A percentile compares a stretch with the other conserved stretches of the same genome.
Evolutionary conservation across 2,329 filamentous ascomycete species (phyloP).

Genomic region (Fusarium albosuccineum): DNA sequence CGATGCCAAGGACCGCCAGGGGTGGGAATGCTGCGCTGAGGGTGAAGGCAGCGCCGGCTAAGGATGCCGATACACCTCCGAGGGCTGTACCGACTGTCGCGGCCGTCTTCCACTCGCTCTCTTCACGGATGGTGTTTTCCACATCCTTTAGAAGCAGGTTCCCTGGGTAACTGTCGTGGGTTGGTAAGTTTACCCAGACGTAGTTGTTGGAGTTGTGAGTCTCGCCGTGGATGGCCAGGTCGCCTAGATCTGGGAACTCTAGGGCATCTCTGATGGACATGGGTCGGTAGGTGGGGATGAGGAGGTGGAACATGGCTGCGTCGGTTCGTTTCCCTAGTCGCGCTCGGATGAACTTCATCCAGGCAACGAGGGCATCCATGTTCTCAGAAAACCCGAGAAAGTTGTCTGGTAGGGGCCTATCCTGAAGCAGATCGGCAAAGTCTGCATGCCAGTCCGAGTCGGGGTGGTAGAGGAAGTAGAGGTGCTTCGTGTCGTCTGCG

Average conservation of each 20-base stretch:
- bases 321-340: conserved; percentile 31
- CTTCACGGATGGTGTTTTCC: conserved; percentile 23
- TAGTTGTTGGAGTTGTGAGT: conserved; percentile 30
- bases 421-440: conserved; percentile 28
- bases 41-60: conserved; percentile 25
- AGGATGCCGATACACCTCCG: conserved; percentile 28
- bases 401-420: conserved; percentile 31
- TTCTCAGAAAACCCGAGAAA: conserved; percentile 36
- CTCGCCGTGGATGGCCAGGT: conserved; percentile 31
- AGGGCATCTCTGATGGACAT: conserved; percentile 29
- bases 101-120: conserved; percentile 35
- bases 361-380: conserved; percentile 33
- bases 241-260: conserved; percentile 32
- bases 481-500: conserved; percentile 20
- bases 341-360: conserved; percentile 29
- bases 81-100: conserved; percentile 34
- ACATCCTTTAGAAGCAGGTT: conserved; percentile 28
- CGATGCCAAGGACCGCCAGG: conserved; percentile 28
- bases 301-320: conserved; percentile 31
- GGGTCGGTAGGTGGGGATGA: conserved; percentile 33
- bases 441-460: conserved; percentile 33
- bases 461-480: conserved; percentile 35
- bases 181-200: conserved; percentile 35
- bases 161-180: conserved; percentile 19
- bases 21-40: conserved; percentile 31